Base-by-base conservation (phyloP, 495 filamentous ascomycete species). In the Annulohypoxylon nitens region DNA sequence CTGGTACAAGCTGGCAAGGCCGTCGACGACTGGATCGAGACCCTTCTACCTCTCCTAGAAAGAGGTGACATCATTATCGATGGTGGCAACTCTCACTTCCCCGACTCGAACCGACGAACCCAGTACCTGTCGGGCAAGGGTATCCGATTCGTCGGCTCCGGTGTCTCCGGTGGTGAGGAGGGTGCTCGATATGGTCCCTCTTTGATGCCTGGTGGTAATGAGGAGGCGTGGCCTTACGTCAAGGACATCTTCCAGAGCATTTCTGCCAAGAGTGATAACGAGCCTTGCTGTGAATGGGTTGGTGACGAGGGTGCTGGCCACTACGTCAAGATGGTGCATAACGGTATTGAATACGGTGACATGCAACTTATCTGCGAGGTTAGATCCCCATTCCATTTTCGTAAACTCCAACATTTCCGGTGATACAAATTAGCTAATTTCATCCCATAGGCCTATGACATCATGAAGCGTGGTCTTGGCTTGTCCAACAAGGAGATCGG, bases 321-420 rank as follows among this genome's bases (percentile, higher is more conserved):
- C 89, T 99, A 97, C 88, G 95, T 99, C 86, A 99, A 99, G 92
- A 99, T 99, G 97, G 96, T 99, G 67, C 96, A 99, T 91, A 99
- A 99, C 83, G 96, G 96, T 89, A 99, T 99, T 79, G 96, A 99
- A 86, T 99, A 99, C 81, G 96, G 96, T 91, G 96, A 99, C 84
- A 99, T 99, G 96, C 96, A 99, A 88, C 87, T 99, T 81, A 99
- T 99, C 83, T 97, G 92, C 84, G 96, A 99, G 91, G 96, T 98
- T 83, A 51, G 86, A 20, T 14, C 43, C 37, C 48, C 59, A 55
- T 45, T 55, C 50, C 14, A 12, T 48, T 4, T 2, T 51, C 6
- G 4, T 50, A 25, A 47, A 62, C 51, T 37, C 18, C n/a, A 41
- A 25, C 39, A 16, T 43, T 12, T 3, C 16, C 37, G 23, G 59